Evolutionary conservation across 225 moss, liverwort and hornwort genomes (phyloP).

Genomic region (Bryum argenteum): DNA sequence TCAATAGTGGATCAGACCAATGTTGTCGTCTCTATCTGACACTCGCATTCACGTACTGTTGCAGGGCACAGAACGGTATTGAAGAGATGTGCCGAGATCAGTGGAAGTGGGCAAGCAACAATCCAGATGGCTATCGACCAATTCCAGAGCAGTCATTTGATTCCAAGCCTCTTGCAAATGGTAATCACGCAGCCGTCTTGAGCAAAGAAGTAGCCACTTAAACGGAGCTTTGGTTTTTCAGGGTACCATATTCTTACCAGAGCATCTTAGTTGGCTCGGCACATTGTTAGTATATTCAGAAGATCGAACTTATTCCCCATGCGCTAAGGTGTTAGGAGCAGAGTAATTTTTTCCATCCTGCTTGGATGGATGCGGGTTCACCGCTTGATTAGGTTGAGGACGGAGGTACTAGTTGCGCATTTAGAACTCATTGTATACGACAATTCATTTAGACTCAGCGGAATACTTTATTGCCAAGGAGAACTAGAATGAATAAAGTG

Average conservation of each 20-base stretch:
- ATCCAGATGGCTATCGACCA: conserved; percentile 74
- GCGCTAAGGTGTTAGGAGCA: conserved; percentile 10
- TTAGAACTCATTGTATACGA: conserved; percentile 34
- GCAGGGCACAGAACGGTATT: conserved; percentile 88
- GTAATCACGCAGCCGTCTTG: conserved; percentile 29
- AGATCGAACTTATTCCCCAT: conserved; percentile 17
- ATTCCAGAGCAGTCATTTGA: conserved; percentile 38
- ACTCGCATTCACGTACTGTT: conserved; percentile 7
- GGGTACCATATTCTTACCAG: too few relatives aligned
- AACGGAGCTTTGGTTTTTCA: neutral
- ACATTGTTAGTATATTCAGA: conserved; percentile 14
- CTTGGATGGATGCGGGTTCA: neutral
- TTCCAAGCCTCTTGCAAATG: conserved; percentile 32
- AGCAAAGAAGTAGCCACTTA: conserved; percentile 26
- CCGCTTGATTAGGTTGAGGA: conserved; percentile 8
- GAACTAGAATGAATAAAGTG: too few relatives aligned
- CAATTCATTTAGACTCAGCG: conserved; percentile 34
- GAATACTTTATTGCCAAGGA: too few relatives aligned
- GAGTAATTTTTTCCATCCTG: too few relatives aligned
- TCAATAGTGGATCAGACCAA: too few relatives aligned
- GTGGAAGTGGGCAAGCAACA: conserved; percentile 96
- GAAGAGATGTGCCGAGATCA: conserved; percentile 95
- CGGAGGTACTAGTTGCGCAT: conserved; percentile 20
- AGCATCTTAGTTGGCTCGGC: too few relatives aligned
- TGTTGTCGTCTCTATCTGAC: too few relatives aligned